Base-by-base conservation (phyloP, 352 stramenopile genomes). In the Pythium coloratum region DNA sequence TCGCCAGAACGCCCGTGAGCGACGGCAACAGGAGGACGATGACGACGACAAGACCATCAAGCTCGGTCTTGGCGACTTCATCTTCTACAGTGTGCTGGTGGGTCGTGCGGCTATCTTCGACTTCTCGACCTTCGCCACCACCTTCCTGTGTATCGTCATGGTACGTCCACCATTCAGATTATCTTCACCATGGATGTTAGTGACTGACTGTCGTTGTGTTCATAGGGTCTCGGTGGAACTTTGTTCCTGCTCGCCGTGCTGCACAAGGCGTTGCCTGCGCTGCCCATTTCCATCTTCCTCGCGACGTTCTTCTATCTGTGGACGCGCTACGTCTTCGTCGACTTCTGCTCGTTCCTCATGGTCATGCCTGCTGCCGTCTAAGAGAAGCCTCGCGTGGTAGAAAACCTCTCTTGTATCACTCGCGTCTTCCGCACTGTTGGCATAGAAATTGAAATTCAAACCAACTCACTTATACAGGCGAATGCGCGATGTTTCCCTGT, bases 61-160 rank as follows among this genome's bases (percentile, higher is more conserved):
- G 71, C 72, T 98, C 24, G 95, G 95, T 24, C 76, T 98, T 24
- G 97, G 97, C 20, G 97, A 99, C 77, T 99, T 99, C 73, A 98
- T 99, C 57, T 99, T 99, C 73, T 99, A 99, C 82, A 98, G 86
- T 72, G 91, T 99, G 18, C 79, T 99, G 36, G 95, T 99, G 10
- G 95, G 92, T 12, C 97, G 97, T 50, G 96, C 97, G 46, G 95
- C 95, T 18, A 93, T 98, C 46, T 96, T 96, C 68, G 96, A 97
- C 66, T 99, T 99, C 69, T 96, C 94, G 20, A 95, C 96, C 5
- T 98, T 98, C 73, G 89, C 90, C 4, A 84, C 94, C 33, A 97
- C 92, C 53, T 98, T 98, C 54, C 66, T 99, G 12, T 92, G 82
- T 59, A 96, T 97, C 34, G 93, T 99, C 57, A 87, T 99, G 58